Evolutionary conservation across 192 early-diverging fungal species (phyloP).

Genomic region (Chytriomyces sp.): DNA sequence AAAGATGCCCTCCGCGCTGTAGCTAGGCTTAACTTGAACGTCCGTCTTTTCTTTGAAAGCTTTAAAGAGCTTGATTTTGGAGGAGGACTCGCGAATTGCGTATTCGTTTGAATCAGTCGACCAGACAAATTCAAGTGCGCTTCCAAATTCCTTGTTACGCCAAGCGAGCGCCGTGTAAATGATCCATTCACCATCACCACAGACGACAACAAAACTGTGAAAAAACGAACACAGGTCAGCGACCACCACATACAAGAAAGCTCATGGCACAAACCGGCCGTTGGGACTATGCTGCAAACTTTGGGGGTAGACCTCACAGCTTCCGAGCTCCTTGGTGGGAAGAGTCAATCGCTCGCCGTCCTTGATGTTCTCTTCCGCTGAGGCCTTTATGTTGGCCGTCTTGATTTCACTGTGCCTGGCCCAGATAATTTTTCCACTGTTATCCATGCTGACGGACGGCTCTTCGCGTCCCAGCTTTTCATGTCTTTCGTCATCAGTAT

Average conservation of each 20-base stretch:
- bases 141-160: conserved; percentile 99
- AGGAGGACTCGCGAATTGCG: conserved; percentile 92
- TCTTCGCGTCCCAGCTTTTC: conserved; percentile 87
- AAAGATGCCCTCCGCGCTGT: conserved; percentile 90
- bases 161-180: conserved; percentile 99
- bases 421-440: conserved; percentile 97
- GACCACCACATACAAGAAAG: neutral
- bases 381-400: conserved; percentile 90
- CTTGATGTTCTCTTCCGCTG: conserved; percentile 75
- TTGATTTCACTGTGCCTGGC: conserved; percentile 95
- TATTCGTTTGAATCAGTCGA: conserved; percentile 94
- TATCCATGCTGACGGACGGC: conserved; percentile 96
- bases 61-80: conserved; percentile 88
- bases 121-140: conserved; percentile 96
- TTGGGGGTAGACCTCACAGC: conserved; percentile 97
- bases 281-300: conserved; percentile 96
- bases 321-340: conserved; percentile 92
- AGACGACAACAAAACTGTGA: conserved; percentile 89
- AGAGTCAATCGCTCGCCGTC: conserved; percentile 91
- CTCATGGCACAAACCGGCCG: conserved; percentile 58
- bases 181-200: conserved; percentile 99
- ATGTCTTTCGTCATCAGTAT: neutral
- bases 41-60: conserved; percentile 92
- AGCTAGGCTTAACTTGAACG: conserved; percentile 62
- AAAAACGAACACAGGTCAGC: neutral